Percentiles rank a stretch among this genome's conserved stretches.
These are phyloP conservation scores for Quercus mongolica DNA, from an alignment of 306 rosid genomes.

Conservation along the genomic window DNA sequence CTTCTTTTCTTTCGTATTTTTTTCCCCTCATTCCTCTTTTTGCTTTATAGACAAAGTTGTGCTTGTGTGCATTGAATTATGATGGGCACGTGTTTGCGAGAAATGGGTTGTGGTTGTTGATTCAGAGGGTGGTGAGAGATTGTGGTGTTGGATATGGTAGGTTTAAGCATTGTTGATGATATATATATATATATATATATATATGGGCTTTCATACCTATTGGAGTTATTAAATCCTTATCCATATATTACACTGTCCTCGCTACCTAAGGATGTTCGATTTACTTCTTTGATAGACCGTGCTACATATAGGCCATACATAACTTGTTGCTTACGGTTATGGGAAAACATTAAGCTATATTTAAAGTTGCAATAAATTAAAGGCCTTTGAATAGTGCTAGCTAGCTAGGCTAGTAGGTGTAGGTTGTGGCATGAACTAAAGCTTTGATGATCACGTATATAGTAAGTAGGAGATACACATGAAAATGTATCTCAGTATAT, in stretches of 20 bases:
- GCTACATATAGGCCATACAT: conserved; percentile 10
- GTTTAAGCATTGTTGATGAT: conserved; percentile 22
- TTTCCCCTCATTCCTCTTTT: conserved; percentile 4
- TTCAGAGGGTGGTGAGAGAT: conserved; percentile 24
- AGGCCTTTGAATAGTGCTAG: background rate
- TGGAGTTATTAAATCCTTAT: conserved; percentile 22
- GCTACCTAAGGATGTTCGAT: conserved; percentile 12
- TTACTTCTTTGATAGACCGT: background rate
- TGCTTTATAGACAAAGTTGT: conserved; percentile 23
- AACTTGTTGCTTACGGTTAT: conserved; percentile 1
- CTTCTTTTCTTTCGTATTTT: conserved; percentile 23
- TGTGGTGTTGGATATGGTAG: conserved; percentile 5
- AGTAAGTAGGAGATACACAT: background rate
- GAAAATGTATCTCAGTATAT: too few relatives aligned
- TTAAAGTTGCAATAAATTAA: background rate
- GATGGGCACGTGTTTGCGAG: conserved; percentile 28
- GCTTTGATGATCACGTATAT: background rate
- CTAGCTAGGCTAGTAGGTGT: background rate
- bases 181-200: conserved; percentile 2
- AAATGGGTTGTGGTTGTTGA: conserved; percentile 30
- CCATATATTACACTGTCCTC: conserved; percentile 27
- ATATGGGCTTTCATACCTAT: conserved; percentile 24
- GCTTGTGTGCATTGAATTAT: conserved; percentile 32
- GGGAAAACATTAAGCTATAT: background rate
- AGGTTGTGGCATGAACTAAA: background rate